Evolutionary conservation across 768 basidiomycete genomes (phyloP).

Genomic region (Agaricus subrufescens): DNA sequence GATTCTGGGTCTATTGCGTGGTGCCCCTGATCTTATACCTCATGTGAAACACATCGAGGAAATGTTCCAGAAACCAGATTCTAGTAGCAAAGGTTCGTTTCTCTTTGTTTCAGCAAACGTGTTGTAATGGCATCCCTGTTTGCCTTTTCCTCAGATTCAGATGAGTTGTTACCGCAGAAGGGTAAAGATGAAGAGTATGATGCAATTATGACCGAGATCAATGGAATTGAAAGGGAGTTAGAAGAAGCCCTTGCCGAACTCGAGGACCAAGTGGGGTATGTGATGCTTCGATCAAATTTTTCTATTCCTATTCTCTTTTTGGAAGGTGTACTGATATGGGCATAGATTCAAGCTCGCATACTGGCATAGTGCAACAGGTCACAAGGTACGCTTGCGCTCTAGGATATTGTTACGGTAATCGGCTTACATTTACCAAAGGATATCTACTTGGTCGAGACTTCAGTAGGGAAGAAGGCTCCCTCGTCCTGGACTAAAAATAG

Average conservation of each 20-base stretch:
- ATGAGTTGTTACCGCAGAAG: slow-evolving; percentile 73
- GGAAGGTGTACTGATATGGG: background rate
- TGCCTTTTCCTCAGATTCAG: slow-evolving; percentile 38
- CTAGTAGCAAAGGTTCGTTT: slow-evolving; percentile 48
- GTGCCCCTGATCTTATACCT: slow-evolving; percentile 74
- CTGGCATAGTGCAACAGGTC: slow-evolving; percentile 70
- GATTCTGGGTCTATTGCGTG: slow-evolving; percentile 68
- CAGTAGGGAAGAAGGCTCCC: slow-evolving; percentile 62
- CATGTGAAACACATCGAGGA: slow-evolving; percentile 69
- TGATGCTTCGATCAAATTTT: background rate
- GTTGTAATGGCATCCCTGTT: background rate
- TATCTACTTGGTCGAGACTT: slow-evolving; percentile 83
- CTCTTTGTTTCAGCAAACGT: background rate
- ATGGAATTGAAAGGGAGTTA: slow-evolving; percentile 63
- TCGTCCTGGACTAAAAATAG: slow-evolving; percentile 78
- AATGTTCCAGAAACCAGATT: slow-evolving; percentile 53
- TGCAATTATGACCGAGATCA: slow-evolving; percentile 65
- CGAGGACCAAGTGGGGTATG: slow-evolving; percentile 64
- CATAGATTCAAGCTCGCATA: slow-evolving; percentile 29
- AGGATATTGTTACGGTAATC: background rate
- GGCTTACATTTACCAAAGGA: slow-evolving; percentile 47
- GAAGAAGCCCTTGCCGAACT: slow-evolving; percentile 64
- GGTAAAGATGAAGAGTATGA: slow-evolving; percentile 89
- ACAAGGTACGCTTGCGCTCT: slow-evolving; percentile 47
- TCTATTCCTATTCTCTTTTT: background rate